Conservation (phyloP, 768 basidiomycete species). For the Hysterangium stoloniferum region DNA sequence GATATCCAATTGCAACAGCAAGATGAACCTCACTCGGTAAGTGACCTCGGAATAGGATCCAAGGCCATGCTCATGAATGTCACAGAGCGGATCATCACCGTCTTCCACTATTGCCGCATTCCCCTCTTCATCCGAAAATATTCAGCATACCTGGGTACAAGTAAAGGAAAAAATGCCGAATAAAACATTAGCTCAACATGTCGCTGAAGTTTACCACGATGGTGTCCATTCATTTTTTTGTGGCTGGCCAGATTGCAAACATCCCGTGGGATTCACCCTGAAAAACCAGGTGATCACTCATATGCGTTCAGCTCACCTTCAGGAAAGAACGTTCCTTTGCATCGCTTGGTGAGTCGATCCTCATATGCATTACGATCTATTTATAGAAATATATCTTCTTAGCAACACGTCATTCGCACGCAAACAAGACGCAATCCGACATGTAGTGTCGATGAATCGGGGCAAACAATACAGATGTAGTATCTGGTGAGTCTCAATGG, state of each 20-base stretch:
- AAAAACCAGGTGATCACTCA: slow-evolving; percentile 5
- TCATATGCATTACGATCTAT: not conserved
- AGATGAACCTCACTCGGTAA: too few relatives aligned
- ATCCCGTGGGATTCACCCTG: slow-evolving; percentile 4
- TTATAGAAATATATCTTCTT: not conserved
- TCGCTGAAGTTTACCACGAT: not conserved
- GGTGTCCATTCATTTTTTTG: slow-evolving; percentile 5
- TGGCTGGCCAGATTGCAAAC: slow-evolving; percentile 3
- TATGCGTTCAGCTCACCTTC: slow-evolving; percentile 6
- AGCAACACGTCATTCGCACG: slow-evolving; percentile 6
- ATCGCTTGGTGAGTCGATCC: slow-evolving; percentile 3
- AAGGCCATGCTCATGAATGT: too few relatives aligned
- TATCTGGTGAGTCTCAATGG: slow-evolving; percentile 1
- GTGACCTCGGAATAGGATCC: too few relatives aligned
- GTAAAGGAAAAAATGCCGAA: not conserved
- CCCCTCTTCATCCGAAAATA: too few relatives aligned
- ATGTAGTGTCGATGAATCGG: slow-evolving; percentile 6
- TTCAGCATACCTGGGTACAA: slow-evolving; percentile 5
- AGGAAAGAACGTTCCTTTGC: slow-evolving; percentile 8
- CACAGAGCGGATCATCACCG: too few relatives aligned
- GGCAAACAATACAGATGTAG: slow-evolving; percentile 10
- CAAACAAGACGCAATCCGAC: slow-evolving; percentile 8
- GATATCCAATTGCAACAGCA: too few relatives aligned
- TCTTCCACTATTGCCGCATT: too few relatives aligned
- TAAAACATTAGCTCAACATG: not conserved